Percentiles rank a stretch among this genome's conserved stretches.
phyloP scores from a whole-genome alignment of 108 stramenopile species.

The Cyclotella kingstonii region DNA sequence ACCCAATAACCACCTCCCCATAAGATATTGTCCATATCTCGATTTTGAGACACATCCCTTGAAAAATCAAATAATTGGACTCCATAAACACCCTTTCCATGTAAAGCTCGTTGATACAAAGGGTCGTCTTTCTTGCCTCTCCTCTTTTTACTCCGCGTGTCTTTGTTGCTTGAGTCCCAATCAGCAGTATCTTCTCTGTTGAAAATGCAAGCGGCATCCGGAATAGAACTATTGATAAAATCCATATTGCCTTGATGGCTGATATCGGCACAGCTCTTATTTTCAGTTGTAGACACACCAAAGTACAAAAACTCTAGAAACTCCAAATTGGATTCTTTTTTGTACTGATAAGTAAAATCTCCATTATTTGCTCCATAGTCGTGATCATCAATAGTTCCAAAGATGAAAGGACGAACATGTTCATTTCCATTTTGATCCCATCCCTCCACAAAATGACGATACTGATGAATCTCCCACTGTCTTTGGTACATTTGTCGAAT shows the following conservation, averaged over 20 bases:
- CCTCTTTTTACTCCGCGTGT: background rate
- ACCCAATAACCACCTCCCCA: conserved; percentile 42
- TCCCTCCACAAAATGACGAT: conserved; percentile 49
- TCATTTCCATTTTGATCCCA: background rate
- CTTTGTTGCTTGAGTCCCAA: no score
- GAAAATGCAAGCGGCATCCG: no score
- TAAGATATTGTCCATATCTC: conserved; percentile 2
- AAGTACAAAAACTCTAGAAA: conserved; percentile 63
- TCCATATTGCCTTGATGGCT: no score
- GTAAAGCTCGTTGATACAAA: conserved; percentile 49
- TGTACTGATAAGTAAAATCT: conserved; percentile 53
- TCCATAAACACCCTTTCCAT: conserved; percentile 73
- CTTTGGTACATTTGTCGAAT: conserved; percentile 49
- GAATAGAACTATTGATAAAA: no score
- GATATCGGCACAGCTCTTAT: no score
- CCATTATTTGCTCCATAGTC: conserved; percentile 83
- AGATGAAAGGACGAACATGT: conserved; percentile 39
- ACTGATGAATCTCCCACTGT: conserved; percentile 53
- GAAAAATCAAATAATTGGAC: conserved; percentile 82
- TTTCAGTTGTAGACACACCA: conserved; percentile 4
- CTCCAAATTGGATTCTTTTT: conserved; percentile 44
- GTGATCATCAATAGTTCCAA: conserved; percentile 87
- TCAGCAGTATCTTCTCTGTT: no score
- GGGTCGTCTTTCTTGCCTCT: conserved; percentile 29
- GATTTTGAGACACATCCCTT: conserved; percentile 6